A percentile compares a stretch with the other conserved stretches of the same genome.
phyloP scores from a whole-genome alignment of 345 rosid genomes.

The Gossypium herbaceum region DNA sequence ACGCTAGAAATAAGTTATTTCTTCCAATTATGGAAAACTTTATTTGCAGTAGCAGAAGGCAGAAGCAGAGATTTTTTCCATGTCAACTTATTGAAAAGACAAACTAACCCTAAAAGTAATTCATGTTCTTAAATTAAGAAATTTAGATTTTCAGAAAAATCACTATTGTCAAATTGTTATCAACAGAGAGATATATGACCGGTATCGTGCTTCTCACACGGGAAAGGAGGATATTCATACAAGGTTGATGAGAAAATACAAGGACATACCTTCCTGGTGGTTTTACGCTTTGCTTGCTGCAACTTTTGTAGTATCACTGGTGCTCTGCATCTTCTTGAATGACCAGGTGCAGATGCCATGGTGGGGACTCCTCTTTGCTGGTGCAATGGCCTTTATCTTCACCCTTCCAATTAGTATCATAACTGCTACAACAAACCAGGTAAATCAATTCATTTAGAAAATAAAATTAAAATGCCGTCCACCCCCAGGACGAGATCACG shows the following conservation, averaged over 20 bases:
- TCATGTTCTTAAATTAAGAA: background rate
- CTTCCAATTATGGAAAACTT: too few species aligned
- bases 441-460: constrained; percentile 13
- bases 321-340: constrained; percentile 59
- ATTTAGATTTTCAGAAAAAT: background rate
- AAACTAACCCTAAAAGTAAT: too few species aligned
- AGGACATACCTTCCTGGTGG: constrained; percentile 94
- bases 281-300: constrained; percentile 47
- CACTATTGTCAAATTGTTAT: background rate
- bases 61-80: too few species aligned
- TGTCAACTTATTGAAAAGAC: too few species aligned
- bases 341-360: constrained; percentile 90
- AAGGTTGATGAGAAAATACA: constrained; percentile 65
- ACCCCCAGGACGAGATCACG: too few species aligned
- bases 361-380: constrained; percentile 87
- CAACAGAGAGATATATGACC: constrained; percentile 61
- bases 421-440: constrained; percentile 93
- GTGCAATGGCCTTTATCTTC: constrained; percentile 67
- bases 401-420: constrained; percentile 86
- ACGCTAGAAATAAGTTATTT: too few species aligned
- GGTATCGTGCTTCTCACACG: constrained; percentile 57
- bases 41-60: too few species aligned
- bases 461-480: background rate
- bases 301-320: constrained; percentile 50
- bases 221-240: constrained; percentile 85